Evolutionary conservation across 768 basidiomycete genomes (phyloP), one percentile per base, ranked within the genome.

Genomic region (Agaricus subrufescens): DNA sequence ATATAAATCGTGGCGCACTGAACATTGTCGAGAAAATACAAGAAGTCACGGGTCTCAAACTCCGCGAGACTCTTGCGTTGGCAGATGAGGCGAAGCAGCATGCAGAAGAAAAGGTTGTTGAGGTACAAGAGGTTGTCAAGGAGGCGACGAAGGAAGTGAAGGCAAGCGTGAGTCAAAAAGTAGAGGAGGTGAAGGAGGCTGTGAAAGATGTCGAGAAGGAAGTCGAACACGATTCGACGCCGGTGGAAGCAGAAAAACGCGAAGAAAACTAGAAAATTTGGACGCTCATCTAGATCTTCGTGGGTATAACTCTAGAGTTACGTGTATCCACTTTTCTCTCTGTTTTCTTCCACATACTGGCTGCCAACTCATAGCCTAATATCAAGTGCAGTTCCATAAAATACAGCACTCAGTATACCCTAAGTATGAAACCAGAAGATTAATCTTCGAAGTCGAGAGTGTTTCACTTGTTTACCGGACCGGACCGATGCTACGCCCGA

Each of bases 11-110:
- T 10, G 77, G 81, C 25, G 77, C 83, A 1, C 69, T 75, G 56
- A 66, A 65, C 6, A 72, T 74, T 1, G 76, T 87, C 42, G 77
- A 78, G 15, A 77, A 72, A 54, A 69, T 89, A 12, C 87, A 93
- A 73, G 77, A 82, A 53, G 65, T 71, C 30, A 92, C 91, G 1
- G 92, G 93, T 0, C 65, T 95, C 65, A 89, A 85, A 71, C 63
- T 94, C 45, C 73, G 75, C 38, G 84, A 85, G 67, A 79, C 75
- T 6, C 65, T 87, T 14, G 82, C 81, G 12, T 75, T 73, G 75
- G 63, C 71, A 2, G 59, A 64, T 52, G 55, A 61, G 8, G 56
- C 46, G 23, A 58, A 61, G 26, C 46, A 61, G 29, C 50, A 38
- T 19, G 63, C 61, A 8, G 66, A 68, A 58, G 58, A 15, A 10